Evolutionary conservation across 2,329 filamentous ascomycete genomes (phyloP), one percentile per base, ranked within the genome.

Genomic region (Ceratocystis cubensis): DNA sequence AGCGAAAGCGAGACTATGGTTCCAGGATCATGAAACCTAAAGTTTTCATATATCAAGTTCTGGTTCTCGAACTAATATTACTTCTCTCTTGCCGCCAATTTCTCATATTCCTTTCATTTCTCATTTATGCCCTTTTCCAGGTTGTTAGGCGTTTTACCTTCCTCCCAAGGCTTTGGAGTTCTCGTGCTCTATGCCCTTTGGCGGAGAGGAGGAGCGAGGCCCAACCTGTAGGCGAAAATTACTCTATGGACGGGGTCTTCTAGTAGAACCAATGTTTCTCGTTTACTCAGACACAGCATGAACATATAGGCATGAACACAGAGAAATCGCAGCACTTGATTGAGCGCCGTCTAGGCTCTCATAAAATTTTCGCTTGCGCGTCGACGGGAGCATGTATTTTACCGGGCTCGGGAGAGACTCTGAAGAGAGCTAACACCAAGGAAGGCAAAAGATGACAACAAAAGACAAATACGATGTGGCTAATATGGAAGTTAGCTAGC

Each of bases 251-350:
- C 13, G 56, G 28, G 56, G 10, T n/a, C 15, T 15, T 37, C 56
- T 59, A 17, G 56, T 59, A 15, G 25, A 15, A 37, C 20, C 56
- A 37, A 25, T 59, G 56, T 59, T 59, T 59, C 56, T 59, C 56
- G 56, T 59, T 59, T 59, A 59, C 56, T 59, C 56, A 59, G 15
- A 59, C 56, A 30, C 56, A n/a, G 20, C 28, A 59, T 59, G 28
- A 28, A 57, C 33, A 25, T 15, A 45, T 41, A 30, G 5, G 41
- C 59, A 61, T 28, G 30, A 25, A 30, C 37, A 46, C 20, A 28
- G 20, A 41, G 37, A 41, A 41, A 41, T 41, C 10, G 37, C 37
- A 41, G 37, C 37, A 53, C 48, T 33, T 59, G 4, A 15, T n/a
- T 8, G 15, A 30, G 53, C 8, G 0, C 10, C 15, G 15, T 6